Conservation (phyloP, 805 yeast genomes). For the Yamadazyma philogaea region DNA sequence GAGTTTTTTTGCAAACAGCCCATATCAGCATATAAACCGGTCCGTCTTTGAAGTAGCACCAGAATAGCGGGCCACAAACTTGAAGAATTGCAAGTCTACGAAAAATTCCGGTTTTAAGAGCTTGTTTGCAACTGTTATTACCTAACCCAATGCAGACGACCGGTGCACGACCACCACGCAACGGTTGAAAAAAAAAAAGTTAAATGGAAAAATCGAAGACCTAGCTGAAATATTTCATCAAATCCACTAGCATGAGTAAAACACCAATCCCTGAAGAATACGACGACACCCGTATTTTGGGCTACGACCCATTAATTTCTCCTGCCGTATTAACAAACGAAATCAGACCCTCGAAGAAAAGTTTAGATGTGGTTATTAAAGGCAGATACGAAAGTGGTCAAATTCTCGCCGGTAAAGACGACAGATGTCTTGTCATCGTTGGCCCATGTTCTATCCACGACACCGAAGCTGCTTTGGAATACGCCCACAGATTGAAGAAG, state of each 20-base stretch:
- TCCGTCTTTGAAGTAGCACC: too few species aligned
- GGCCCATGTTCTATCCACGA: slow-evolving; percentile 99
- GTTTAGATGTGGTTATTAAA: slow-evolving; percentile 60
- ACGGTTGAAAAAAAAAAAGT: slow-evolving; percentile 3
- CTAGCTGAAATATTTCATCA: not conserved
- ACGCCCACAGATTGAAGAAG: slow-evolving; percentile 62
- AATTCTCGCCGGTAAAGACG: slow-evolving; percentile 78
- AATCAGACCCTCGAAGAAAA: slow-evolving; percentile 59
- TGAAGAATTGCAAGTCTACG: not conserved
- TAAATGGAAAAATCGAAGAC: slow-evolving; percentile 1
- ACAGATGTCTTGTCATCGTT: slow-evolving; percentile 80
- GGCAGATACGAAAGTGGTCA: slow-evolving; percentile 77
- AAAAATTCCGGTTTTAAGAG: not conserved
- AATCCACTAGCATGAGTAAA: slow-evolving; percentile 23
- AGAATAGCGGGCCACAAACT: too few species aligned
- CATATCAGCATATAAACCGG: not conserved
- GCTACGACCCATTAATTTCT: slow-evolving; percentile 94
- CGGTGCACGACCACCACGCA: slow-evolving; percentile 1
- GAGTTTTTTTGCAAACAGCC: too few species aligned
- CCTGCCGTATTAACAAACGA: slow-evolving; percentile 92
- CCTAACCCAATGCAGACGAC: too few species aligned
- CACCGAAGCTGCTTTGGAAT: slow-evolving; percentile 86
- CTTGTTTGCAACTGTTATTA: too few species aligned
- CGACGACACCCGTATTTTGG: slow-evolving; percentile 75
- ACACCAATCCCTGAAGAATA: slow-evolving; percentile 64